Conservation (phyloP, 164 flowering plant genomes). For the Vitis riparia region DNA sequence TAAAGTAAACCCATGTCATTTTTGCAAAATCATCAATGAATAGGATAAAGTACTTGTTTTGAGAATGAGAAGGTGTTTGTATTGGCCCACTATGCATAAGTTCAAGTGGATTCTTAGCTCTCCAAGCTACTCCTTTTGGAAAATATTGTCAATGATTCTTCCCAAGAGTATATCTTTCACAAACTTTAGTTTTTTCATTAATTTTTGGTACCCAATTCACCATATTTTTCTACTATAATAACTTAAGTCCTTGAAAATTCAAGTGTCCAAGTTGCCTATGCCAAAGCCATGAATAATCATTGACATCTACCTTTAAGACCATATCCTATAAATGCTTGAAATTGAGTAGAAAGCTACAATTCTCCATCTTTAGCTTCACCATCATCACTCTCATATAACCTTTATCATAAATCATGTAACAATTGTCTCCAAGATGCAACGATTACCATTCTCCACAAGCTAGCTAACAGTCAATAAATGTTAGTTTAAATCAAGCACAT, state of each 20-base stretch:
- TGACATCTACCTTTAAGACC: too few species aligned
- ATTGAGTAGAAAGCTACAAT: too few species aligned
- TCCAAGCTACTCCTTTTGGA: neutral
- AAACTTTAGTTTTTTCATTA: neutral
- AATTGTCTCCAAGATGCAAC: too few species aligned
- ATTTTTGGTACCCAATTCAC: neutral
- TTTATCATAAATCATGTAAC: too few species aligned
- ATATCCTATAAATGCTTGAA: too few species aligned
- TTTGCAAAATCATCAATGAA: neutral
- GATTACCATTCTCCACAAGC: too few species aligned
- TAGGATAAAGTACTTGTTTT: neutral
- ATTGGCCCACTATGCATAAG: neutral
- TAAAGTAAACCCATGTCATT: neutral
- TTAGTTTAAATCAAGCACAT: too few species aligned
- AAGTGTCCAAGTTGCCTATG: too few species aligned
- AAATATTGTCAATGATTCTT: neutral
- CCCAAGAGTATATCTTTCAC: constrained; percentile 1
- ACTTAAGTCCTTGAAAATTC: neutral
- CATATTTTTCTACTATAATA: neutral
- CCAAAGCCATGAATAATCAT: too few species aligned
- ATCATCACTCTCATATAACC: too few species aligned
- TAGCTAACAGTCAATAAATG: too few species aligned
- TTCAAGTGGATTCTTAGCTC: neutral
- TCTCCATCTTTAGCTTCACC: too few species aligned
- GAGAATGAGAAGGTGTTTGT: neutral